These are phyloP conservation scores for Carex kokanica DNA, from an alignment of 176 grass and related monocot species.

Conservation along the genomic window DNA sequence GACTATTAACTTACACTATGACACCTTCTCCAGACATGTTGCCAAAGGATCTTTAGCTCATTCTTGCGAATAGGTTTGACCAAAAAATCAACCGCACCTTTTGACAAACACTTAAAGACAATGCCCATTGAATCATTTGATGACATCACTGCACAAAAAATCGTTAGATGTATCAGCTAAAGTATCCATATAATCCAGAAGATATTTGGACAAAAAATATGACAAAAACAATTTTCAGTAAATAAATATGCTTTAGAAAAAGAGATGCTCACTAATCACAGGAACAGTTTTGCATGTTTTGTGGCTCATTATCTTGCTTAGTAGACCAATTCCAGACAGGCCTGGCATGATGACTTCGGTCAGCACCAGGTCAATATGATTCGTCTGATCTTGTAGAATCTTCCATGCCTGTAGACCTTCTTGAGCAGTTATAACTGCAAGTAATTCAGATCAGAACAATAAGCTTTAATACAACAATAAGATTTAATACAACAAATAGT, in stretches of 20 bases:
- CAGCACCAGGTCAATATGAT: slow-evolving; percentile 87
- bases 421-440: slow-evolving; percentile 67
- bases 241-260: slow-evolving; percentile 11
- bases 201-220: neutral
- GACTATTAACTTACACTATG: slow-evolving; percentile 64
- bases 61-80: slow-evolving; percentile 93
- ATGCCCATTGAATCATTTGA: slow-evolving; percentile 88
- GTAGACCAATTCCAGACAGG: slow-evolving; percentile 72
- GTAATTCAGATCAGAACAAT: slow-evolving; percentile 28
- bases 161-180: slow-evolving; percentile 45
- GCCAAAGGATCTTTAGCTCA: slow-evolving; percentile 96
- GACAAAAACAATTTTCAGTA: neutral
- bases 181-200: slow-evolving; percentile 36
- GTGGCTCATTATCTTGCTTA: slow-evolving; percentile 81
- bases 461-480: slow-evolving; percentile 26
- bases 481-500: slow-evolving; percentile 1
- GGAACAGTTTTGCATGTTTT: slow-evolving; percentile 85
- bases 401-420: slow-evolving; percentile 89
- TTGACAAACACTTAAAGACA: slow-evolving; percentile 79
- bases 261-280: slow-evolving; percentile 80
- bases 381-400: slow-evolving; percentile 65
- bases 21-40: slow-evolving; percentile 88
- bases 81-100: slow-evolving; percentile 97
- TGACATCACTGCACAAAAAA: slow-evolving; percentile 92
- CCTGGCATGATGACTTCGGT: slow-evolving; percentile 74